Evolutionary conservation across 352 stramenopile genomes (phyloP).

Genomic region (Salisapilia sapeloensis): DNA sequence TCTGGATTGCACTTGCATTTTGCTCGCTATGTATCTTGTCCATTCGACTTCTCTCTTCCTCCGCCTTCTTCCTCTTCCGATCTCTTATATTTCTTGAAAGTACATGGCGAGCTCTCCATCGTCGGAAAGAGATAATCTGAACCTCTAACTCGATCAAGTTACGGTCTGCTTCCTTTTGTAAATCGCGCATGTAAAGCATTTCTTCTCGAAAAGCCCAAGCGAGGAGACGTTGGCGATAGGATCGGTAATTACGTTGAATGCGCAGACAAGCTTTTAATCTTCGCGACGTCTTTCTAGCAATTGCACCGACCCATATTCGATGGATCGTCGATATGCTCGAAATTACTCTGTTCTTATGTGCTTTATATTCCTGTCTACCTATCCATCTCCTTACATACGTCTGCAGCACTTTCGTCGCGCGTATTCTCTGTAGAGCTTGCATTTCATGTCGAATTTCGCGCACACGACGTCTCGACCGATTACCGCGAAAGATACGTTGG

Average conservation of each 20-base stretch:
- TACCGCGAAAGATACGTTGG: slow-evolving; percentile 49
- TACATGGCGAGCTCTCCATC: slow-evolving; percentile 25
- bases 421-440: slow-evolving; percentile 16
- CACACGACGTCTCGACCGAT: slow-evolving; percentile 26
- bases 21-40: slow-evolving; percentile 25
- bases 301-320: slow-evolving; percentile 21
- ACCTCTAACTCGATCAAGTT: slow-evolving; percentile 27
- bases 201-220: slow-evolving; percentile 37
- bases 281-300: slow-evolving; percentile 16
- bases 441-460: slow-evolving; percentile 15
- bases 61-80: slow-evolving; percentile 18
- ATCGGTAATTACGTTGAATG: slow-evolving; percentile 37
- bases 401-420: slow-evolving; percentile 19
- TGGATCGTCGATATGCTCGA: slow-evolving; percentile 32
- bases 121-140: slow-evolving; percentile 22
- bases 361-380: slow-evolving; percentile 16
- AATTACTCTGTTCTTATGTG: slow-evolving; percentile 13
- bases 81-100: slow-evolving; percentile 20
- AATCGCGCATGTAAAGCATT: slow-evolving; percentile 21
- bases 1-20: slow-evolving; percentile 38
- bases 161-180: slow-evolving; percentile 21
- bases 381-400: slow-evolving; percentile 35
- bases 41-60: slow-evolving; percentile 8
- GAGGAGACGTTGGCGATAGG: slow-evolving; percentile 28
- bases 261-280: slow-evolving; percentile 16